These are phyloP conservation scores for Lachancea quebecensis DNA, from an alignment of 805 yeast species.

Conservation along the genomic window DNA sequence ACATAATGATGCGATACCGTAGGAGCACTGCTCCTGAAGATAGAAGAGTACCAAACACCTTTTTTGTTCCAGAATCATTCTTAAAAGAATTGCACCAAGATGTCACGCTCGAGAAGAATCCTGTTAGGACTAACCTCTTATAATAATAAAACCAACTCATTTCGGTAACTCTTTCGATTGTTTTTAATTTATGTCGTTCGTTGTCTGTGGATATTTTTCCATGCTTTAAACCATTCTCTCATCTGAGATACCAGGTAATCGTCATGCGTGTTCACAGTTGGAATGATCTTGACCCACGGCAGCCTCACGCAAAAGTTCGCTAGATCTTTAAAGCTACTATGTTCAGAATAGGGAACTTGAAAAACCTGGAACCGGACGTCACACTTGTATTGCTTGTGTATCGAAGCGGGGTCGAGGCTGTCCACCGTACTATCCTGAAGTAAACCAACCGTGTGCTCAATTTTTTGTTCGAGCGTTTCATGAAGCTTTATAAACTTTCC, in stretches of 20 bases:
- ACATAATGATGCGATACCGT: constrained; percentile 25
- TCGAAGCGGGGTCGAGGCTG: constrained; percentile 13
- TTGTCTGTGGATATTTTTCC: constrained; percentile 17
- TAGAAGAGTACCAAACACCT: constrained; percentile 24
- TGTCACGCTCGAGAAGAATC: constrained; percentile 8
- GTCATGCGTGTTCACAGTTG: constrained; percentile 59
- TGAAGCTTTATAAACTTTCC: constrained; percentile 12
- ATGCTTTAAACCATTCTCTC: constrained; percentile 32
- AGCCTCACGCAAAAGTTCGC: constrained; percentile 53
- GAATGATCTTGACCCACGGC: constrained; percentile 49
- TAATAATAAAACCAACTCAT: too few relatives aligned
- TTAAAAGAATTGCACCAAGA: constrained; percentile 14
- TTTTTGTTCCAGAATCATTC: constrained; percentile 22
- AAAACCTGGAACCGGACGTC: constrained; percentile 41
- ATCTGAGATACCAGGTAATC: constrained; percentile 21
- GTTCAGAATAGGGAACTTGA: constrained; percentile 86
- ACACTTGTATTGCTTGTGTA: constrained; percentile 29
- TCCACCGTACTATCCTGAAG: constrained; percentile 11
- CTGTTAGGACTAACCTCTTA: neutral
- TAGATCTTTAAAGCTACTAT: constrained; percentile 81
- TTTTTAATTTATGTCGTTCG: neutral
- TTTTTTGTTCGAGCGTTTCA: constrained; percentile 12
- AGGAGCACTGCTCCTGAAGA: constrained; percentile 24
- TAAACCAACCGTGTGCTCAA: constrained; percentile 12
- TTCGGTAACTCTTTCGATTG: neutral